Conservation (phyloP, 2,329 filamentous ascomycete genomes). For the Colletotrichum sublineola region DNA sequence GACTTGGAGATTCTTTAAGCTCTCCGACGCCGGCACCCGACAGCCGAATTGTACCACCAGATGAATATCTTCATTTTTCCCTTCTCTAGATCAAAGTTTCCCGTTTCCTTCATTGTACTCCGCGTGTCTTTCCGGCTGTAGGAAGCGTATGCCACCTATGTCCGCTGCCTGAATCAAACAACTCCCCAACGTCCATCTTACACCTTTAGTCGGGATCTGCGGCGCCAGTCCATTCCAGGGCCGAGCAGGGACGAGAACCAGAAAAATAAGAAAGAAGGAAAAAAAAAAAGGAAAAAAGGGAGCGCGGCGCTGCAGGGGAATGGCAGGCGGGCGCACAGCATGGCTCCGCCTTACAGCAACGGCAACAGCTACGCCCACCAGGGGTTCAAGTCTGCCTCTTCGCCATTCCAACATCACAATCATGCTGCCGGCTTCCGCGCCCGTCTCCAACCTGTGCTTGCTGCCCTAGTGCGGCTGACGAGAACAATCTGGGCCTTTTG, state of each 20-base stretch:
- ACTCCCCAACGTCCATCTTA: constrained; percentile 10
- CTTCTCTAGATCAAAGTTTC: neutral
- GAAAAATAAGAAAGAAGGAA: constrained; percentile 1
- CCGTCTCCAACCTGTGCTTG: constrained; percentile 34
- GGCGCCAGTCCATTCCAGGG: constrained; percentile 34
- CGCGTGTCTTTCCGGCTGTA: neutral
- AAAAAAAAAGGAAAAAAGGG: constrained; percentile 13
- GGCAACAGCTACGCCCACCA: constrained; percentile 47
- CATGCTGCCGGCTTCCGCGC: constrained; percentile 43
- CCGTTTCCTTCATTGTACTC: neutral
- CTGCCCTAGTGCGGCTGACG: constrained; percentile 21
- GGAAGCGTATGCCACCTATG: neutral
- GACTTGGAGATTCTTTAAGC: neutral
- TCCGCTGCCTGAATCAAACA: constrained; percentile 11
- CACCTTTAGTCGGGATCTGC: constrained; percentile 10
- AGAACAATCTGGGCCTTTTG: constrained; percentile 33
- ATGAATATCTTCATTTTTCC: neutral
- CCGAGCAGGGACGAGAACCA: neutral
- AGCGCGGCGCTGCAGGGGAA: constrained; percentile 42
- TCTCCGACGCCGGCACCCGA: constrained; percentile 30
- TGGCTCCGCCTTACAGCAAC: constrained; percentile 56
- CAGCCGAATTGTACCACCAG: neutral
- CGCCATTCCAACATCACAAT: constrained; percentile 41
- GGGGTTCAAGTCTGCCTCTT: constrained; percentile 30
- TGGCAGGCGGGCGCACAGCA: constrained; percentile 47